Conservation (phyloP, 163 green algal genomes). For the Chloromonas sp. region DNA sequence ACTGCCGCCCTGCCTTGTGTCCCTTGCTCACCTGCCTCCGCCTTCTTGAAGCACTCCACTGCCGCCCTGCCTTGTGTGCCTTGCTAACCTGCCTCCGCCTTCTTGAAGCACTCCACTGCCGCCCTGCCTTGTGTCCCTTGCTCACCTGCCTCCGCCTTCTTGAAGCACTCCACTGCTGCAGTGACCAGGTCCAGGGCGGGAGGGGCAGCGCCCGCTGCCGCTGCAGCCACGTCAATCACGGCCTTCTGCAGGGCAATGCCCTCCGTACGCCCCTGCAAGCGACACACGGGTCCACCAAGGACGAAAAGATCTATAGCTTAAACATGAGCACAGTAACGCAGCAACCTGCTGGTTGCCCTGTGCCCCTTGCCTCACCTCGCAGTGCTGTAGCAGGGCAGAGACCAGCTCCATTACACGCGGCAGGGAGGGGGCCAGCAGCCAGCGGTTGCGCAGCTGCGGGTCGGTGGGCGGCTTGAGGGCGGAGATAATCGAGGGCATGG, state of each 20-base stretch:
- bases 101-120: constrained; percentile 11
- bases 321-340: too few species aligned
- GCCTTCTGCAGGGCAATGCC: constrained; percentile 19
- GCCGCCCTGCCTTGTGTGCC: background rate
- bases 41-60: constrained; percentile 24
- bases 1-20: background rate
- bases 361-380: constrained; percentile 4
- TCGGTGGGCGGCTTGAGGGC: constrained; percentile 27
- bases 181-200: constrained; percentile 8
- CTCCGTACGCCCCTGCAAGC: constrained; percentile 17
- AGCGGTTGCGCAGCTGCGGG: constrained; percentile 9
- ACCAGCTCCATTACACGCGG: constrained; percentile 16
- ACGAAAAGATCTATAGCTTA: too few species aligned
- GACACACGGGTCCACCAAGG: too few species aligned
- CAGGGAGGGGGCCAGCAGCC: constrained; percentile 17
- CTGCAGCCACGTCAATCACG: background rate
- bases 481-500: constrained; percentile 37
- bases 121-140: background rate
- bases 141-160: constrained; percentile 21
- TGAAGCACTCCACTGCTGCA: constrained; percentile 27
- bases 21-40: constrained; percentile 20
- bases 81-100: constrained; percentile 20
- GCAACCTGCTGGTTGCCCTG: too few species aligned
- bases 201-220: constrained; percentile 6
- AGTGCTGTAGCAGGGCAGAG: constrained; percentile 30